These are phyloP conservation scores for Trichoderma orchidacearum DNA, from an alignment of 495 filamentous ascomycete species.

Conservation along the genomic window DNA sequence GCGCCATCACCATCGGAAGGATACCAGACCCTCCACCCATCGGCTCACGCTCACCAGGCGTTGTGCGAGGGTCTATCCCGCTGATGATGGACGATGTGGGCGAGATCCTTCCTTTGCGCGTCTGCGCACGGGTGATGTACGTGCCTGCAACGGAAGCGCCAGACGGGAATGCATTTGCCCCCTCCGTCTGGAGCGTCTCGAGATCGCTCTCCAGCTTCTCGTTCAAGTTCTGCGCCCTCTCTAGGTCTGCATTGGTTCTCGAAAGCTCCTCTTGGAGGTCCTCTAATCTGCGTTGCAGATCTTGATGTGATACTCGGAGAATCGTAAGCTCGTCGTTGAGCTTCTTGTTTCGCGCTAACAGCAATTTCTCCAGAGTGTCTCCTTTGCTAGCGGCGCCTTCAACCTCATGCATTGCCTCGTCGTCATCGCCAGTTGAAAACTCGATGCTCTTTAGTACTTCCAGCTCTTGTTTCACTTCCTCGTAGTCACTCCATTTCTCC, in stretches of 20 bases:
- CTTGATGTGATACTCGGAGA: constrained; percentile 84
- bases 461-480: constrained; percentile 87
- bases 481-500: constrained; percentile 85
- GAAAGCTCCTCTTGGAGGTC: constrained; percentile 73
- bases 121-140: constrained; percentile 60
- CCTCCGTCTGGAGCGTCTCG: constrained; percentile 70
- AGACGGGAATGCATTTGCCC: constrained; percentile 68
- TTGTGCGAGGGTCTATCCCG: constrained; percentile 62
- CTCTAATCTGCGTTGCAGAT: constrained; percentile 69
- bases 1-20: constrained; percentile 94
- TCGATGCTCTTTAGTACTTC: constrained; percentile 97
- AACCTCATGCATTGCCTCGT: constrained; percentile 35
- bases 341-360: constrained; percentile 91
- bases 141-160: constrained; percentile 89
- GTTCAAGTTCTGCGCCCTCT: constrained; percentile 71
- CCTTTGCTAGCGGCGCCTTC: constrained; percentile 33
- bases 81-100: constrained; percentile 97
- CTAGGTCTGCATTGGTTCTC: constrained; percentile 70
- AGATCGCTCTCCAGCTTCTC: constrained; percentile 89
- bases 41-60: constrained; percentile 53
- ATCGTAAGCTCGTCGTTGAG: constrained; percentile 86
- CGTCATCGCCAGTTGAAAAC: constrained; percentile 82
- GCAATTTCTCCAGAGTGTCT: constrained; percentile 78
- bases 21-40: constrained; percentile 80
- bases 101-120: constrained; percentile 52